Evolutionary conservation across 163 green algal genomes (phyloP).

Genomic region (Coccomyxa subellipsoidea): DNA sequence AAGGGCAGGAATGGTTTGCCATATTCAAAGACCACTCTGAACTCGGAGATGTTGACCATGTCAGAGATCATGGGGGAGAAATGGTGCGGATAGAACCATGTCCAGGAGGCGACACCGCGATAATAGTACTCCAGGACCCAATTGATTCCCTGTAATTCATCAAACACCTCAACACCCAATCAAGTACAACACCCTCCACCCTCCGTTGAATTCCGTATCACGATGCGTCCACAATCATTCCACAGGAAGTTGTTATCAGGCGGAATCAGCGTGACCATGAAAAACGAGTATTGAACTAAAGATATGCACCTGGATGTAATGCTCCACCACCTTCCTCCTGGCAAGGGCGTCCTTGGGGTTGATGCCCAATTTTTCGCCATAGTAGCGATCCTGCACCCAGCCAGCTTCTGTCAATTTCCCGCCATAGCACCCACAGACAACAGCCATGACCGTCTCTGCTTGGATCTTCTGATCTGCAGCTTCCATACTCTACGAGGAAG

Average conservation of each 20-base stretch:
- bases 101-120: conserved; percentile 71
- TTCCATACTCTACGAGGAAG: no score
- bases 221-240: no score
- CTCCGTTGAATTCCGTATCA: no score
- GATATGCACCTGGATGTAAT: conserved; percentile 46
- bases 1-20: conserved; percentile 90
- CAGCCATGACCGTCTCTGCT: no score
- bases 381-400: conserved; percentile 86
- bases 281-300: no score
- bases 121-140: conserved; percentile 99
- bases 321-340: conserved; percentile 43
- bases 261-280: no score
- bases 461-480: no score
- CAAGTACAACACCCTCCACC: no score
- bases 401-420: neutral
- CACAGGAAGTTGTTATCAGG: no score
- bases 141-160: conserved; percentile 65
- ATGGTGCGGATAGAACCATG: conserved; percentile 92
- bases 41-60: conserved; percentile 54
- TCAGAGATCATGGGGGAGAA: conserved; percentile 94
- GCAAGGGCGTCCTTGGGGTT: neutral
- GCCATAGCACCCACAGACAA: neutral
- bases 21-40: conserved; percentile 72
- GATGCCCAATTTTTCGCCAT: conserved; percentile 78
- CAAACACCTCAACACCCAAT: no score